Conservation (phyloP, 1,284 basidiomycete species). For the Cryptococcus floricola region DNA sequence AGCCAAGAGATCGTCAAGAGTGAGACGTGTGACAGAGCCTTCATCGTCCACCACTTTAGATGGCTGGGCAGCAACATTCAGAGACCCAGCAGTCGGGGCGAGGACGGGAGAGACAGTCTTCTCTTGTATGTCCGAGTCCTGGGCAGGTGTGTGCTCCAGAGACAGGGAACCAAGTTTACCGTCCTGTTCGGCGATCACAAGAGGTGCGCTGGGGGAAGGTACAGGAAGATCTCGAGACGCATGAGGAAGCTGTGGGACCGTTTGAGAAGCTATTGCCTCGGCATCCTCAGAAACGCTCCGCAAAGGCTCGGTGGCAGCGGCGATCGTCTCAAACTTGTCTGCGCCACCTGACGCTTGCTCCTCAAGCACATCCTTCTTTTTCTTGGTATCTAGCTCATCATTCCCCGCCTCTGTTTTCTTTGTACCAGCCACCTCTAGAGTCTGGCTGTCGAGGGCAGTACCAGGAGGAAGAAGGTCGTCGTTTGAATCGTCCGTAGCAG, state of each 20-base stretch:
- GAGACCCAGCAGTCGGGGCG: background rate
- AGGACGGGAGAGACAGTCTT: background rate
- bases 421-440: conserved; percentile 5
- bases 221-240: no score
- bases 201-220: no score
- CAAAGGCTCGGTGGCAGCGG: no score
- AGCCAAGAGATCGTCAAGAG: conserved; percentile 2
- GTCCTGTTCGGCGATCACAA: no score
- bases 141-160: no score
- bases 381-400: background rate
- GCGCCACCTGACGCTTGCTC: background rate
- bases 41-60: background rate
- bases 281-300: no score
- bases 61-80: background rate
- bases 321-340: no score
- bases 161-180: no score
- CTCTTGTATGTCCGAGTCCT: no score
- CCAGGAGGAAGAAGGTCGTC: conserved; percentile 8
- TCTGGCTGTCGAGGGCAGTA: conserved; percentile 13
- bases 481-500: conserved; percentile 5
- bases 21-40: conserved; percentile 1
- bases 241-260: no score
- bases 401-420: background rate
- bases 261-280: no score
- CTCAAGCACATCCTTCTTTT: background rate